Evolutionary conservation across 768 basidiomycete genomes (phyloP).

Genomic region (Calocybe gangraenosa): DNA sequence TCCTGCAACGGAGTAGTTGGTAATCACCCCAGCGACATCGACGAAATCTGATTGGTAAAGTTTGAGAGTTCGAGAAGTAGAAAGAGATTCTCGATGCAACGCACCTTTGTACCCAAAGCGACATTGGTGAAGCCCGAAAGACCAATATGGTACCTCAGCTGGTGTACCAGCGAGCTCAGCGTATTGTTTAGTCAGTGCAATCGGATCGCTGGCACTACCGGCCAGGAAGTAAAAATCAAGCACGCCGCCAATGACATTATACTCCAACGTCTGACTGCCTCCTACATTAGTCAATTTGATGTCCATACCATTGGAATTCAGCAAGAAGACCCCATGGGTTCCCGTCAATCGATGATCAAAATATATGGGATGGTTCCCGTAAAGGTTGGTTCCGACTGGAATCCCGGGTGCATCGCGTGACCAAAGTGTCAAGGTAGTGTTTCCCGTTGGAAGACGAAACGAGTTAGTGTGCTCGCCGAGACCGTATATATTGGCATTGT

Average conservation of each 20-base stretch:
- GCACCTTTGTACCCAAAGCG: constrained; percentile 62
- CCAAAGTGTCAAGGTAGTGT: constrained; percentile 54
- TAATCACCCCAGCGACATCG: constrained; percentile 58
- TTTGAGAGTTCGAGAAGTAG: background rate
- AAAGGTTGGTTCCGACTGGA: constrained; percentile 55
- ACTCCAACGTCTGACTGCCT: constrained; percentile 50
- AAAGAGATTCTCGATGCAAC: constrained; percentile 9
- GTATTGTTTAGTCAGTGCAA: constrained; percentile 62
- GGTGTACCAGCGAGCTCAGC: constrained; percentile 61
- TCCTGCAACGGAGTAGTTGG: constrained; percentile 52
- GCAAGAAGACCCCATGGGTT: constrained; percentile 67
- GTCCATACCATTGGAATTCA: constrained; percentile 76
- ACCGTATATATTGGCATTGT: constrained; percentile 68
- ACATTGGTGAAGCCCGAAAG: constrained; percentile 69
- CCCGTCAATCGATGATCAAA: constrained; percentile 63
- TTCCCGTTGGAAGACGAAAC: constrained; percentile 51
- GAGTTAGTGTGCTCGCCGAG: constrained; percentile 70
- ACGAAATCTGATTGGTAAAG: constrained; percentile 48
- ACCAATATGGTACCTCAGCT: constrained; percentile 74
- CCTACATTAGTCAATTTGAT: constrained; percentile 52
- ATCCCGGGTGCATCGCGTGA: constrained; percentile 62
- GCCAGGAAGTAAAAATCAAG: constrained; percentile 78
- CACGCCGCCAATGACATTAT: constrained; percentile 74
- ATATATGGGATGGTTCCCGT: constrained; percentile 71
- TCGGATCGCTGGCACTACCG: constrained; percentile 56